phyloP scores from a whole-genome alignment of 257 asterid species.

The Anisodus tanguticus region DNA sequence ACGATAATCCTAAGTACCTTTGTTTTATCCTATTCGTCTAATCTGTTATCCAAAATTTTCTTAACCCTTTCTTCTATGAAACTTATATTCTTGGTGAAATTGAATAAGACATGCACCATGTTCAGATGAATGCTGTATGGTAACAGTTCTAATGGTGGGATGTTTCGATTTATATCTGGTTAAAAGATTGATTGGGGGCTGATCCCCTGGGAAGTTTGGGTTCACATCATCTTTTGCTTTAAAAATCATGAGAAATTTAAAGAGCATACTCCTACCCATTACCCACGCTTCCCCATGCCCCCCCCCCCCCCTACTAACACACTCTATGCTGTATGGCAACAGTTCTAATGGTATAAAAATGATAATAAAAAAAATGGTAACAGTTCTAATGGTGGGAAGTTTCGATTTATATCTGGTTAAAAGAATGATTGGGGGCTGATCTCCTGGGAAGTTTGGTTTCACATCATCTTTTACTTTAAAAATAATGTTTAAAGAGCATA shows the following conservation, averaged over 20 bases:
- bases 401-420: background rate
- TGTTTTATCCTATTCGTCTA: constrained; percentile 1
- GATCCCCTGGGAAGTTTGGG: background rate
- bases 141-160: background rate
- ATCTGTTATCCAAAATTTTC: background rate
- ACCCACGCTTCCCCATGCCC: background rate
- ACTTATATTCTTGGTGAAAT: background rate
- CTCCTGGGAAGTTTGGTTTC: constrained; percentile 6
- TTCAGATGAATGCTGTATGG: background rate
- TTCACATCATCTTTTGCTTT: constrained; percentile 2
- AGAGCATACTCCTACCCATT: background rate
- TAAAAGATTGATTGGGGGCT: background rate
- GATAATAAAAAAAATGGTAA: no score
- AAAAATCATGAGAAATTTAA: background rate
- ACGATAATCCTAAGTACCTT: background rate
- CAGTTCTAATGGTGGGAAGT: background rate
- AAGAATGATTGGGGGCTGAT: constrained; percentile 5
- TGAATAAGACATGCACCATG: background rate
- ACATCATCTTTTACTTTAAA: background rate
- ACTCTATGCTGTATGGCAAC: background rate
- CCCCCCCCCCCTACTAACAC: background rate
- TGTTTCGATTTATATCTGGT: background rate
- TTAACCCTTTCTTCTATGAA: background rate
- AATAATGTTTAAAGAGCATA: background rate
- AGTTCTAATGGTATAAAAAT: background rate